Conservation (phyloP, 176 grass and related monocot genomes). For the Paspalum notatum region DNA sequence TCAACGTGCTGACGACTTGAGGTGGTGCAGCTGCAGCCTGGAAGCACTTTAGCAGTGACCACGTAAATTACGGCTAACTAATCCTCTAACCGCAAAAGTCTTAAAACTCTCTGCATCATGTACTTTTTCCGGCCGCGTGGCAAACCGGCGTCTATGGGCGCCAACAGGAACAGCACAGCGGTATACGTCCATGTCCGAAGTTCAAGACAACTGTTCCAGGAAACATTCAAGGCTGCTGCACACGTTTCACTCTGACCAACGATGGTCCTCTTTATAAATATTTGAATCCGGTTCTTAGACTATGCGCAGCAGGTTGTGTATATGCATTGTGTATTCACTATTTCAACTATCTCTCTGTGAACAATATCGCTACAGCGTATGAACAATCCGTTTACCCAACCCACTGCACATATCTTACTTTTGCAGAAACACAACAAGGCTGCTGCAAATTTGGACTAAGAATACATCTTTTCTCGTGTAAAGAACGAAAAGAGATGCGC, state of each 20-base stretch:
- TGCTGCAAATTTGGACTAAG: no score
- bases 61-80: slow-evolving; percentile 7
- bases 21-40: background rate
- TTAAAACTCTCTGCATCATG: background rate
- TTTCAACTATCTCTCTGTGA: no score
- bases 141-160: background rate
- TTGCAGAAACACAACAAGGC: no score
- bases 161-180: slow-evolving; percentile 18
- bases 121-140: slow-evolving; percentile 4
- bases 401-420: no score
- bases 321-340: no score
- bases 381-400: no score
- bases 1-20: slow-evolving; percentile 24
- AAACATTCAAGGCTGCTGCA: slow-evolving; percentile 4
- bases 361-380: no score
- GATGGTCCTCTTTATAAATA: background rate
- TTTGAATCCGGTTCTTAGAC: background rate
- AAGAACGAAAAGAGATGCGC: no score
- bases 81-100: background rate
- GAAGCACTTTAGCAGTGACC: background rate
- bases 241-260: slow-evolving; percentile 2
- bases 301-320: no score
- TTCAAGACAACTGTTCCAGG: background rate
- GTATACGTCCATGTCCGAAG: slow-evolving; percentile 1
- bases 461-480: no score